A percentile compares a stretch with the other conserved stretches of the same genome.
phyloP scores from a whole-genome alignment of 1,139 yeast species.

The Nadsonia starkeyi-henricii region DNA sequence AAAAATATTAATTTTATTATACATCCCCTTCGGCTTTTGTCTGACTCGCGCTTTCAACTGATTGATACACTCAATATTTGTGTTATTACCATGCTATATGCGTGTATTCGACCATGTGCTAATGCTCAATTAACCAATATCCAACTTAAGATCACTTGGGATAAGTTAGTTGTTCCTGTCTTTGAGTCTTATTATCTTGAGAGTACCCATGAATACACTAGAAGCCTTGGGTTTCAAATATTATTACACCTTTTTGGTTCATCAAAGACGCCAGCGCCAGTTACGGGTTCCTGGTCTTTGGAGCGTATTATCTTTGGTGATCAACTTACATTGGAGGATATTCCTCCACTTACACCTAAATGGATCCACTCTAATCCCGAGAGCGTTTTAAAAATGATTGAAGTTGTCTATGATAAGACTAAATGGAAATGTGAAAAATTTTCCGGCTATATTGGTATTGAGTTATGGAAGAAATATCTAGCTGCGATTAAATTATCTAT shows the following conservation, averaged over 20 bases:
- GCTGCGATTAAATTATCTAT: constrained; percentile 7
- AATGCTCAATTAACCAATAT: background rate
- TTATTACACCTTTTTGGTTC: background rate
- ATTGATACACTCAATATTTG: background rate
- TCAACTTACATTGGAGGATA: constrained; percentile 7
- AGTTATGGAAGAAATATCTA: constrained; percentile 9
- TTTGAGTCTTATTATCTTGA: background rate
- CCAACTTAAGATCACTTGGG: background rate
- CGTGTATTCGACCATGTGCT: background rate
- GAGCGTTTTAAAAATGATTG: constrained; percentile 7
- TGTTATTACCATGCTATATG: background rate
- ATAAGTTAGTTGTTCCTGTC: background rate
- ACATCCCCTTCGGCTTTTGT: background rate
- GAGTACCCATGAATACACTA: background rate
- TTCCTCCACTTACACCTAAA: constrained; percentile 11
- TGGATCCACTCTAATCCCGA: constrained; percentile 11
- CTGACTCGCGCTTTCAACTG: background rate
- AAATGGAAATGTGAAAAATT: constrained; percentile 6
- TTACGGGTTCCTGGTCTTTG: background rate
- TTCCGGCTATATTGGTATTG: background rate
- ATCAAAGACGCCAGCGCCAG: background rate
- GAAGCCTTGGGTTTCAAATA: background rate
- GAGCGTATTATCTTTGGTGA: background rate
- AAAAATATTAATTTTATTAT: background rate
- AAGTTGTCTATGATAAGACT: constrained; percentile 4